These are phyloP conservation scores for Kodamaea anthophila DNA, from an alignment of 1,139 yeast species.

Conservation along the genomic window DNA sequence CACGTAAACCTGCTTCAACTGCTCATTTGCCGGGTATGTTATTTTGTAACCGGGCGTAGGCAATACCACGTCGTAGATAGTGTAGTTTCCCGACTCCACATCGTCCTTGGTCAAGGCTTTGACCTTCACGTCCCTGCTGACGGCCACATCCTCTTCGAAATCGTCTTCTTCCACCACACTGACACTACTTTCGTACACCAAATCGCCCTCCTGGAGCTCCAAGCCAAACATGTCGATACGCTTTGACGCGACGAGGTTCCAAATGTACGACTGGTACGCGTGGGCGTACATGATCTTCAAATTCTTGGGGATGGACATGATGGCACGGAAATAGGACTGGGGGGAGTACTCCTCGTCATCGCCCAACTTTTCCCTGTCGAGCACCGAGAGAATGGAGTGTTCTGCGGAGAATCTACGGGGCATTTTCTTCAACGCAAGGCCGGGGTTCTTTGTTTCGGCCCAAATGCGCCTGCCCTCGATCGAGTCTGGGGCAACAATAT, in stretches of 20 bases:
- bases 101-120: conserved; percentile 71
- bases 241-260: conserved; percentile 84
- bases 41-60: conserved; percentile 96
- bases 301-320: conserved; percentile 88
- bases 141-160: conserved; percentile 59
- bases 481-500: conserved; percentile 74
- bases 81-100: conserved; percentile 48
- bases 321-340: conserved; percentile 66
- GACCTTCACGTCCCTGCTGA: conserved; percentile 52
- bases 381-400: conserved; percentile 55
- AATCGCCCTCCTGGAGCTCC: conserved; percentile 73
- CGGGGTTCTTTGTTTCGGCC: conserved; percentile 68
- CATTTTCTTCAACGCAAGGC: conserved; percentile 61
- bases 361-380: conserved; percentile 41
- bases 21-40: conserved; percentile 66
- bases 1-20: conserved; percentile 56
- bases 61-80: conserved; percentile 78
- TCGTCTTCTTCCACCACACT: conserved; percentile 35
- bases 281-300: conserved; percentile 93
- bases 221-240: conserved; percentile 70
- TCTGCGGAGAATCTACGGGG: conserved; percentile 90
- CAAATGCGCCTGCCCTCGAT: conserved; percentile 76
- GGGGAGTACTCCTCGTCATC: conserved; percentile 40
- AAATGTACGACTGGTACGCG: conserved; percentile 92
- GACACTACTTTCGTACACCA: conserved; percentile 35